Conservation (phyloP, 164 flowering plant genomes). For the Liquidambar formosana region DNA sequence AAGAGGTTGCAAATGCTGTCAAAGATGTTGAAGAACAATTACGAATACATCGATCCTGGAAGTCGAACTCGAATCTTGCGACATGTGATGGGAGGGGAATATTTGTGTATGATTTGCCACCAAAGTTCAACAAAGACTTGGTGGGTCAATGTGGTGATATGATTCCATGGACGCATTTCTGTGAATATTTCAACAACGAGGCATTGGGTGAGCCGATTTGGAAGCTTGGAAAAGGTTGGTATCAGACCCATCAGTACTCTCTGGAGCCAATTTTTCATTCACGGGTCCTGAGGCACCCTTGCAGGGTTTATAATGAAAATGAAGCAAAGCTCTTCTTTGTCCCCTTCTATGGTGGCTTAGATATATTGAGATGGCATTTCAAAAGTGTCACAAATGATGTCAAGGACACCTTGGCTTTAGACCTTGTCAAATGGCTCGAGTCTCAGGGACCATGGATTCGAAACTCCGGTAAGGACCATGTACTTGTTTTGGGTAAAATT, state of each 20-base stretch:
- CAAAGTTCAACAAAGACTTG: slow-evolving; percentile 73
- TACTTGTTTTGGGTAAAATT: slow-evolving; percentile 74
- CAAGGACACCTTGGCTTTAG: slow-evolving; percentile 51
- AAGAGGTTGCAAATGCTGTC: slow-evolving; percentile 31
- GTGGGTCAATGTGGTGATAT: slow-evolving; percentile 51
- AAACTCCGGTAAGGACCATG: slow-evolving; percentile 68
- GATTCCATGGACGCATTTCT: slow-evolving; percentile 58
- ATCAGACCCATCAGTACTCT: slow-evolving; percentile 65
- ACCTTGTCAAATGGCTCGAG: slow-evolving; percentile 62
- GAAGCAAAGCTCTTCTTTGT: slow-evolving; percentile 80
- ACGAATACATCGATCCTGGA: slow-evolving; percentile 52
- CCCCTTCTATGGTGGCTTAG: slow-evolving; percentile 76
- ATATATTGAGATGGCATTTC: slow-evolving; percentile 73
- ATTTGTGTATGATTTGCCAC: slow-evolving; percentile 70
- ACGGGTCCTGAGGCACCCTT: slow-evolving; percentile 60
- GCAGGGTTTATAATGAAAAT: slow-evolving; percentile 51
- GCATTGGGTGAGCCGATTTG: slow-evolving; percentile 57
- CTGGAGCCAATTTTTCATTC: slow-evolving; percentile 77
- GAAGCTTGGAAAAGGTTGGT: slow-evolving; percentile 69
- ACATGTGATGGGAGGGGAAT: slow-evolving; percentile 57
- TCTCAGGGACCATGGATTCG: slow-evolving; percentile 43
- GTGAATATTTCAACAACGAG: slow-evolving; percentile 49
- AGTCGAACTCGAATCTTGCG: neutral
- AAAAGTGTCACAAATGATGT: slow-evolving; percentile 51
- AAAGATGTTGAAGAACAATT: slow-evolving; percentile 49